phyloP scores from a whole-genome alignment of 768 basidiomycete species.

The Lactifluus piperatus region DNA sequence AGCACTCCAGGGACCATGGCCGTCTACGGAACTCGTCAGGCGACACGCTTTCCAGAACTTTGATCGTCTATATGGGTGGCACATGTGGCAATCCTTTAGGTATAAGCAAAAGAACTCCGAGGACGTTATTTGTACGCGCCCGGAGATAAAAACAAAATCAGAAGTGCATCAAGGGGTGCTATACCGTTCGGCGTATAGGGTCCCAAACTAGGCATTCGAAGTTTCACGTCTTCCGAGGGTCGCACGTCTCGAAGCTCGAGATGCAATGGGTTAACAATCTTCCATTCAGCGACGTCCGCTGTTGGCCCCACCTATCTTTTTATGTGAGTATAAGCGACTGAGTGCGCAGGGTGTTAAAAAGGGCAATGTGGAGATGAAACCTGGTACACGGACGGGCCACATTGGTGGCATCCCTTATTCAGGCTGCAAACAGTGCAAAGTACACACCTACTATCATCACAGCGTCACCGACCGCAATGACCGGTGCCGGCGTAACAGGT shows the following conservation, averaged over 20 bases:
- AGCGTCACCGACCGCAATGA: not conserved
- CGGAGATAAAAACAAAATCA: too few species aligned
- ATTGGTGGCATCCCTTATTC: too few species aligned
- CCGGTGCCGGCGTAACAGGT: not conserved
- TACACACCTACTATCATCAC: not conserved
- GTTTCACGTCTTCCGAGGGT: not conserved
- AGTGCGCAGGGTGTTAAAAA: not conserved
- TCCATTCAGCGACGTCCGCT: not conserved
- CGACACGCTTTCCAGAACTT: too few species aligned
- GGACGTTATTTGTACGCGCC: too few species aligned
- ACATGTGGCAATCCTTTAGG: too few species aligned
- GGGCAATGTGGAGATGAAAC: not conserved
- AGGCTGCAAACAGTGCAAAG: not conserved
- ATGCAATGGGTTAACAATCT: not conserved
- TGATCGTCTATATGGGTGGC: too few species aligned
- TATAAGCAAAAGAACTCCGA: too few species aligned
- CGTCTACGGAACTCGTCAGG: too few species aligned
- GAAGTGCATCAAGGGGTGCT: too few species aligned
- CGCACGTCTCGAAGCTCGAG: not conserved
- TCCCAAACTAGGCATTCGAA: not conserved
- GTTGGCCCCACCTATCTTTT: not conserved
- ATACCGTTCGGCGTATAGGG: too few species aligned
- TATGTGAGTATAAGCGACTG: not conserved
- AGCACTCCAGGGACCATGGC: too few species aligned
- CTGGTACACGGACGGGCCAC: not conserved